Percentiles rank a stretch among this genome's conserved stretches.
phyloP scores from a whole-genome alignment of 2,329 filamentous ascomycete genomes.

The Pseudovirgaria hyperparasitica region DNA sequence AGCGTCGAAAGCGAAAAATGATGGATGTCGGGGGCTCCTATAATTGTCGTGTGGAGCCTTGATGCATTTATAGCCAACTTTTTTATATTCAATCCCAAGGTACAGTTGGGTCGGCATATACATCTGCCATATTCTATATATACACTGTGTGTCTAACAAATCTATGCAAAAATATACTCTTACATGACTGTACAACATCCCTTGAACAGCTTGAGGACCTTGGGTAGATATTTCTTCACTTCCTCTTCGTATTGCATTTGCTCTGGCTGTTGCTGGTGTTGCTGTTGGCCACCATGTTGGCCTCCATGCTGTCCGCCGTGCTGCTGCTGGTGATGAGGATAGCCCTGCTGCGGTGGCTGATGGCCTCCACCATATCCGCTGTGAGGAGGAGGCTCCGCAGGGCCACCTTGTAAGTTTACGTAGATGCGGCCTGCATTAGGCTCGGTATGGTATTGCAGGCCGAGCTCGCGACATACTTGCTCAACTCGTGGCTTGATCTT shows the following conservation, averaged over 20 bases:
- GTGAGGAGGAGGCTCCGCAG: slow-evolving; percentile 29
- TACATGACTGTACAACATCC: slow-evolving; percentile 68
- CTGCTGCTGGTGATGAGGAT: slow-evolving; percentile 17
- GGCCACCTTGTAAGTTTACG: slow-evolving; percentile 67
- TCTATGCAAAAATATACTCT: no score
- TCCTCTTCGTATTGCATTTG: slow-evolving; percentile 46
- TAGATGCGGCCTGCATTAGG: slow-evolving; percentile 83
- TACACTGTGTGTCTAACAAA: no score
- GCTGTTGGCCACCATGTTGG: slow-evolving; percentile 29
- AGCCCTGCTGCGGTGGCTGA: slow-evolving; percentile 11
- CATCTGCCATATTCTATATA: no score
- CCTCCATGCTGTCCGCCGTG: slow-evolving; percentile 26
- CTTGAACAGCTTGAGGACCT: slow-evolving; percentile 51
- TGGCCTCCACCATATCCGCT: slow-evolving; percentile 18
- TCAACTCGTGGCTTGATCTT: slow-evolving; percentile 96
- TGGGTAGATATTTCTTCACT: slow-evolving; percentile 47
- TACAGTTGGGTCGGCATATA: no score
- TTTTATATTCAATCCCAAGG: no score
- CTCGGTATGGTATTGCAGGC: slow-evolving; percentile 73
- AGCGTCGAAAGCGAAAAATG: no score
- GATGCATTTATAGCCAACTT: no score
- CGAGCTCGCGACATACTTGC: slow-evolving; percentile 69
- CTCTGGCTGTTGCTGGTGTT: slow-evolving; percentile 34
- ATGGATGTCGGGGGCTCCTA: no score
- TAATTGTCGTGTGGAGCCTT: no score